phyloP scores from a whole-genome alignment of 345 rosid species.

The Gossypium ekmanianum region DNA sequence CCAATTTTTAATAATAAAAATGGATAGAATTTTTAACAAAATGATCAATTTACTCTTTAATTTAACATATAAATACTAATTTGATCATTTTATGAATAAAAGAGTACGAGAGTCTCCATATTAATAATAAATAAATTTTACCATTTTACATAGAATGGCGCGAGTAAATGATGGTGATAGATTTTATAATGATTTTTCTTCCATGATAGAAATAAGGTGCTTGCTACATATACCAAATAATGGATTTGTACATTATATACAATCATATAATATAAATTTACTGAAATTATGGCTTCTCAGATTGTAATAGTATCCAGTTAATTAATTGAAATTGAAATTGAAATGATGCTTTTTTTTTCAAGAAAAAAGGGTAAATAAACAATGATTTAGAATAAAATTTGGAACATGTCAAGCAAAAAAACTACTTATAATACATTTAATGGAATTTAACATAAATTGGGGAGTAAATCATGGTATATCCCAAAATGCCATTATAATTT shows the following conservation, averaged over 20 bases:
- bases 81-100: too few relatives aligned
- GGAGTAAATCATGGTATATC: background rate
- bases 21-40: too few relatives aligned
- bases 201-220: background rate
- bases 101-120: too few relatives aligned
- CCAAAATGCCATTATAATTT: background rate
- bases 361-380: background rate
- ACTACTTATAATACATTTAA: background rate
- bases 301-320: background rate
- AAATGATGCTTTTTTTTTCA: background rate
- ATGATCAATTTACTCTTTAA: too few relatives aligned
- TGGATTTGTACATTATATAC: conserved; percentile 2
- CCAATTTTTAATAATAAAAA: too few relatives aligned
- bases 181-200: background rate
- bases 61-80: too few relatives aligned
- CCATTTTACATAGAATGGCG: background rate
- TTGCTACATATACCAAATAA: background rate
- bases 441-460: background rate
- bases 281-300: background rate
- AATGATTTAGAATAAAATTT: background rate
- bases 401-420: background rate
- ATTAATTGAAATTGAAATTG: too few relatives aligned
- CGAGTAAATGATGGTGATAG: background rate
- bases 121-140: too few relatives aligned
- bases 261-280: background rate